These are phyloP conservation scores for Mortierella hygrophila DNA, from an alignment of 192 early-diverging fungal genomes.

Conservation along the genomic window DNA sequence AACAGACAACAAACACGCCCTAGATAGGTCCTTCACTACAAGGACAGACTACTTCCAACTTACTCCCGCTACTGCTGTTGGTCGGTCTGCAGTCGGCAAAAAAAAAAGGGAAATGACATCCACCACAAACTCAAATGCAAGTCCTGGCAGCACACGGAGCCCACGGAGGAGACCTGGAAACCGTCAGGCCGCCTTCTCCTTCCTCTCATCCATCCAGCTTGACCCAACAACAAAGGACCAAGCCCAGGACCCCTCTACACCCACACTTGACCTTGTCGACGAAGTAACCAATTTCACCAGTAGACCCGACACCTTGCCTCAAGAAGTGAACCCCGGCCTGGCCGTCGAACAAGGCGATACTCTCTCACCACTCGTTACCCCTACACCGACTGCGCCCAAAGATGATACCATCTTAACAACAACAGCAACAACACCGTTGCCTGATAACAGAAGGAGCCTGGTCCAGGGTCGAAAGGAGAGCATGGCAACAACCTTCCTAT, in stretches of 20 bases:
- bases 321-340: background rate
- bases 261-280: background rate
- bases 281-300: background rate
- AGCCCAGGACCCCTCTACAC: background rate
- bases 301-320: background rate
- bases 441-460: slow-evolving; percentile 13
- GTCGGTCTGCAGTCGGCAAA: slow-evolving; percentile 5
- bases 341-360: background rate
- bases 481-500: slow-evolving; percentile 31
- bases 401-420: background rate
- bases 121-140: slow-evolving; percentile 6
- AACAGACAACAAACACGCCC: too few species aligned
- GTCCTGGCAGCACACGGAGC: background rate
- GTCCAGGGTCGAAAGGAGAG: slow-evolving; percentile 23
- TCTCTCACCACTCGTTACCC: background rate
- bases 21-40: background rate
- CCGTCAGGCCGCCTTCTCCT: slow-evolving; percentile 46
- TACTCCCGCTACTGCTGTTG: slow-evolving; percentile 1
- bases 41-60: background rate
- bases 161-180: slow-evolving; percentile 28
- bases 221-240: slow-evolving; percentile 11
- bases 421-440: background rate
- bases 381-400: background rate
- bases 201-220: slow-evolving; percentile 40
- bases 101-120: slow-evolving; percentile 7